Base-by-base conservation (phyloP, 2,329 filamentous ascomycete genomes). In the Chaetomium globosum region DNA sequence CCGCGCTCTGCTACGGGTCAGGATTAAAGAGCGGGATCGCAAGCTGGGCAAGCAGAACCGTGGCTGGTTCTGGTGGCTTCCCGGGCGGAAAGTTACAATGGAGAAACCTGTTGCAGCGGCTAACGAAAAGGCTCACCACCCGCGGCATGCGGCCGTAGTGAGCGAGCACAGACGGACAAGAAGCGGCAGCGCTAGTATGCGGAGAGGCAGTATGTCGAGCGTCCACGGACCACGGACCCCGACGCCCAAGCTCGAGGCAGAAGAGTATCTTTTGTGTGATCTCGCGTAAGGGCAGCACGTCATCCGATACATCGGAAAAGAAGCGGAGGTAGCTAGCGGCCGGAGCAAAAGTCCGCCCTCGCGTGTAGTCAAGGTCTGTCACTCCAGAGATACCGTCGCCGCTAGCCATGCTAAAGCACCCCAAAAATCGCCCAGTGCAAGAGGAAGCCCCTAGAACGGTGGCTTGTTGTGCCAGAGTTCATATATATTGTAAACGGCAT, bases 61-160 rank as follows among this genome's bases (percentile, higher is more conserved):
- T 60, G 86, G 89, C 26, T 91, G 89, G 88, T 80, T 96, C 43
- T 96, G 92, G 92, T 96, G 93, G 90, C 86, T 92, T 1, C 90
- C 91, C 0, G 92, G 90, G 83, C 80, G 85, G 39, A 84, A 81
- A 30, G 82, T 80, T 79, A 77, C 67, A 30, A n/a, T 46, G 4
- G 66, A 68, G 61, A 68, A 69, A 61, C 63, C 69, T 31, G 54
- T 48, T 8, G 49, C 46, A 13, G 65, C 33, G 3, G 9, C 61
- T 49, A 23, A 49, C 60, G 76, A 78, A 59, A 77, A 70, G 58
- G 59, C 65, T 1, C 72, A 75, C n/a, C 76, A 80, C 49, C 71
- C 70, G 10, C 81, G 80, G 4, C 77, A 80, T 48, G 74, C 77
- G 2, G 75, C 78, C 52, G 75, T 81, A 13, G 77, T 80, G 66